Evolutionary conservation across 73 alveolate species (phyloP).

Genomic region (Durusdinium trenchii): DNA sequence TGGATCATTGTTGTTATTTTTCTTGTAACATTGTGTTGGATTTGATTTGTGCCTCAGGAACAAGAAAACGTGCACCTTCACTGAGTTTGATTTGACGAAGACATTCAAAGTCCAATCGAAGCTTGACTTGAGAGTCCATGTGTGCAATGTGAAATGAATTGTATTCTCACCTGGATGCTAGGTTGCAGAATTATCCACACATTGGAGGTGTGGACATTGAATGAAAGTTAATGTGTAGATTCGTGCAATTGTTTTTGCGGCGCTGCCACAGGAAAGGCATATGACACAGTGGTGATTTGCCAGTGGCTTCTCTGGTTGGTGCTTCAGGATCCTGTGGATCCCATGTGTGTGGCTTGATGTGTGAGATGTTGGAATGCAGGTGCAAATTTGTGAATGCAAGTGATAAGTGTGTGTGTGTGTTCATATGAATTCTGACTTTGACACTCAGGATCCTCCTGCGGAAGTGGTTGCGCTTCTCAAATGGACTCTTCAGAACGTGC

Average conservation of each 20-base stretch:
- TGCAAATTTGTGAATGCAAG: neutral
- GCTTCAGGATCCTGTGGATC: neutral
- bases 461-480: neutral
- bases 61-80: neutral
- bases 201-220: neutral
- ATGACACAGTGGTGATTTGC: neutral
- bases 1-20: neutral
- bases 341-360: neutral
- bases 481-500: neutral
- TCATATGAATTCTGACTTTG: neutral
- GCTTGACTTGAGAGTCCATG: neutral
- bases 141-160: neutral
- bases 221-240: neutral
- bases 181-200: conserved; percentile 2
- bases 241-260: neutral
- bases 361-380: neutral
- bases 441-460: neutral
- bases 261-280: neutral
- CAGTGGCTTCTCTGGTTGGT: neutral
- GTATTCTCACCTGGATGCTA: neutral
- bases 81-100: conserved; percentile 18
- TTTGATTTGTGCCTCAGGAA: neutral
- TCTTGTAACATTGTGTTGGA: neutral
- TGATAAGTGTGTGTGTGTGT: neutral
- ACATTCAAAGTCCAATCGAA: neutral